Percentiles rank a stretch among this genome's conserved stretches.
These are phyloP conservation scores for Aspergillus candidus DNA, from an alignment of 2,329 filamentous ascomycete genomes.

Conservation along the genomic window DNA sequence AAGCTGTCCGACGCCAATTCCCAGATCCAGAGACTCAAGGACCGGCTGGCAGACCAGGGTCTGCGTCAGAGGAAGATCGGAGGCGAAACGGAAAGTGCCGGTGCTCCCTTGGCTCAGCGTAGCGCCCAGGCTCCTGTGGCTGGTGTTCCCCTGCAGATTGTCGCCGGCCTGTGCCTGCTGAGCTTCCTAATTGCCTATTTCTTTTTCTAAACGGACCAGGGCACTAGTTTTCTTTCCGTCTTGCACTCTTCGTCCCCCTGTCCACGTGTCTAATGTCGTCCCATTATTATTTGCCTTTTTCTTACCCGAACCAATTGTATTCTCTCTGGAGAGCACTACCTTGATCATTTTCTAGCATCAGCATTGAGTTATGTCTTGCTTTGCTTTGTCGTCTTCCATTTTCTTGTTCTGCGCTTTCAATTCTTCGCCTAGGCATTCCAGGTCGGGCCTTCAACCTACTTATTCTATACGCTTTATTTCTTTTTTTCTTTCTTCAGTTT, in stretches of 20 bases:
- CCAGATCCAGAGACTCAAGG: conserved; percentile 62
- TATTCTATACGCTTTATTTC: neutral
- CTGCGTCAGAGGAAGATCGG: conserved; percentile 73
- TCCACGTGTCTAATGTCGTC: conserved; percentile 19
- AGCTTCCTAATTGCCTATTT: conserved; percentile 94
- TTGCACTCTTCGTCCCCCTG: conserved; percentile 14
- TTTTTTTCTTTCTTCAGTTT: neutral
- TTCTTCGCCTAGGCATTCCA: conserved; percentile 5
- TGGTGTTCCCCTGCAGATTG: conserved; percentile 81
- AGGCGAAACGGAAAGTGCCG: conserved; percentile 47
- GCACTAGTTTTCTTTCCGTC: conserved; percentile 11
- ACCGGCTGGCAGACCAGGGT: conserved; percentile 60
- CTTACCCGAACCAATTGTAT: conserved; percentile 15
- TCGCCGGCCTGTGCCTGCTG: conserved; percentile 74
- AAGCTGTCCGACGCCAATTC: conserved; percentile 71
- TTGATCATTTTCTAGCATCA: conserved; percentile 23
- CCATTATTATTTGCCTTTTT: conserved; percentile 17
- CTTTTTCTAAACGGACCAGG: conserved; percentile 64
- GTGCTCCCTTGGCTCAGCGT: conserved; percentile 47
- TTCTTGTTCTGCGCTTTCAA: conserved; percentile 4
- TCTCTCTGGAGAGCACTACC: conserved; percentile 20
- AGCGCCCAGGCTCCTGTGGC: conserved; percentile 52
- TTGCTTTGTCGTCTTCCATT: neutral
- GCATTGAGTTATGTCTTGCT: conserved; percentile 10
- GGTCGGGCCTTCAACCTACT: neutral